Percentiles rank a stretch among this genome's conserved stretches.
Conservation (phyloP, 441 rosid genomes). For the Manihot esculenta region DNA sequence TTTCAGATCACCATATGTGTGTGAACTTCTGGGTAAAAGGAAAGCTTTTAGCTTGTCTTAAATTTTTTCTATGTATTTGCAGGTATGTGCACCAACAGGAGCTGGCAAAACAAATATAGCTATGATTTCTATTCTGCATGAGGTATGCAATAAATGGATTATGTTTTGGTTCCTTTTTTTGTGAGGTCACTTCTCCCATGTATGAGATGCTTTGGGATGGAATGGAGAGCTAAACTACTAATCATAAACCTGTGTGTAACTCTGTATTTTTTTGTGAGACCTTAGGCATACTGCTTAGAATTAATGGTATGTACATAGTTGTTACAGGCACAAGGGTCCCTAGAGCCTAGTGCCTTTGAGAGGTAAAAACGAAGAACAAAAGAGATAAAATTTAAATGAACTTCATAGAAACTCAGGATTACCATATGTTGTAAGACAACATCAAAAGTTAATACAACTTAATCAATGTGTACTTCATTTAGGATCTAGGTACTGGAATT, state of each 20-base stretch:
- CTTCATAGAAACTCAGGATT: no score
- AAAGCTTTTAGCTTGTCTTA: slow-evolving; percentile 26
- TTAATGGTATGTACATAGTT: no score
- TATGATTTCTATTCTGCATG: slow-evolving; percentile 90
- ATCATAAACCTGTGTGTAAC: not conserved
- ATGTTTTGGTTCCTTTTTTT: not conserved
- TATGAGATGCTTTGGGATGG: not conserved
- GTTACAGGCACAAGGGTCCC: no score
- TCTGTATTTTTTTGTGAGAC: not conserved
- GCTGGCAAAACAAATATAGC: slow-evolving; percentile 99
- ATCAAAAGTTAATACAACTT: no score
- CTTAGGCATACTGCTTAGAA: not conserved
- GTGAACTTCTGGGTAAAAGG: slow-evolving; percentile 20
- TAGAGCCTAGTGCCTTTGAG: no score
- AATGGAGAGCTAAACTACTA: not conserved
- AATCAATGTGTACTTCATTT: no score
- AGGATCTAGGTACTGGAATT: no score
- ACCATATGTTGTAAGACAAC: no score
- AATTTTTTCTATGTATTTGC: slow-evolving; percentile 34
- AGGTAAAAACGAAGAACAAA: no score
- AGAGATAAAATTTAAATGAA: no score
- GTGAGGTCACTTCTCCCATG: not conserved
- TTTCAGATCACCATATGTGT: not conserved
- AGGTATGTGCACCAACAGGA: slow-evolving; percentile 99
- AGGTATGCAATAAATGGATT: slow-evolving; percentile 42